These are phyloP conservation scores for Athelia sp. DNA, from an alignment of 1,284 basidiomycete genomes.

Conservation along the genomic window DNA sequence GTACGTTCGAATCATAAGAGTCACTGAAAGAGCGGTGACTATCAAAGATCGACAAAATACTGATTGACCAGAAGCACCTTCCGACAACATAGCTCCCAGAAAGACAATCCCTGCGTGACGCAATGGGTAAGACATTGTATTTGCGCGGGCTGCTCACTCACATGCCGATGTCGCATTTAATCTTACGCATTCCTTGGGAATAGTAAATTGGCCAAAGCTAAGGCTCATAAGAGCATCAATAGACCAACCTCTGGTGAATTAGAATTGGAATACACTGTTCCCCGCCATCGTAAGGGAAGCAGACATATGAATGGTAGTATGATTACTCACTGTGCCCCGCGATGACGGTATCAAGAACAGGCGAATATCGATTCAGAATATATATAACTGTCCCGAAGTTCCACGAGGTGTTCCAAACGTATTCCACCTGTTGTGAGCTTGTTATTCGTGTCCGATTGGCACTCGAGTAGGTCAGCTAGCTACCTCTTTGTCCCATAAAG, in stretches of 20 bases:
- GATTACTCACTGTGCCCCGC: constrained; percentile 26
- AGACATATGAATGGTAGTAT: neutral
- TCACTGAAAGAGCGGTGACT: constrained; percentile 16
- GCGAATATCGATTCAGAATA: constrained; percentile 35
- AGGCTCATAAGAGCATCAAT: neutral
- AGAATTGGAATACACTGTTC: constrained; percentile 22
- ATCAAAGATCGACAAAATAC: neutral
- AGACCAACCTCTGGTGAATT: constrained; percentile 22
- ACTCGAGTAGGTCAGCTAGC: neutral
- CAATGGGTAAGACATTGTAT: neutral
- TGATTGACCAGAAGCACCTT: constrained; percentile 21
- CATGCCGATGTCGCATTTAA: constrained; percentile 25
- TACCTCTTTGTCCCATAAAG: constrained; percentile 36
- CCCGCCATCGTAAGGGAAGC: neutral
- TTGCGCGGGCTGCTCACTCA: constrained; percentile 12
- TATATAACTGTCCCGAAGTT: constrained; percentile 30
- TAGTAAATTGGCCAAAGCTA: neutral
- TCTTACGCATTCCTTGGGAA: constrained; percentile 24
- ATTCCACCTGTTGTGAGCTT: constrained; percentile 26
- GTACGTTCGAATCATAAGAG: constrained; percentile 37
- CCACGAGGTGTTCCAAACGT: constrained; percentile 31
- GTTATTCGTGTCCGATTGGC: neutral
- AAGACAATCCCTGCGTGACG: constrained; percentile 28
- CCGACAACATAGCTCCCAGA: constrained; percentile 29
- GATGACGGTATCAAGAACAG: constrained; percentile 35